Evolutionary conservation across 805 yeast species (phyloP).

Genomic region (Yamadazyma nakazawae): DNA sequence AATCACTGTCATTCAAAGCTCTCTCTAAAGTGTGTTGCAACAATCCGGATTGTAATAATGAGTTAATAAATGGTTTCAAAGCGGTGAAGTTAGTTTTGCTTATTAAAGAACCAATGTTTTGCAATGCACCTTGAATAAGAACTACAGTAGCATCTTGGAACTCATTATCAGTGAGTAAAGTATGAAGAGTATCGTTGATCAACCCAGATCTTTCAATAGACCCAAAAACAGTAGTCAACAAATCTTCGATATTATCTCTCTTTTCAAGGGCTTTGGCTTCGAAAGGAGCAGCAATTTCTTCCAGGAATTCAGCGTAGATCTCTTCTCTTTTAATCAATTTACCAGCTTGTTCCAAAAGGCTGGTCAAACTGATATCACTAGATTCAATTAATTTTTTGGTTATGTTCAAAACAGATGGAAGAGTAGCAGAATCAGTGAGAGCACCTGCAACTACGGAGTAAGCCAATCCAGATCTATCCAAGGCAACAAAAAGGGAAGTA

Average conservation of each 20-base stretch:
- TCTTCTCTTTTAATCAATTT: constrained; percentile 10
- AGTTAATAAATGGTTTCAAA: constrained; percentile 18
- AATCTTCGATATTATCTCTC: constrained; percentile 30
- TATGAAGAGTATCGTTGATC: constrained; percentile 21
- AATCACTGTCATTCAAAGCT: constrained; percentile 21
- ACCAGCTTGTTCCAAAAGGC: constrained; percentile 16
- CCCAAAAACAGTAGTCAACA: constrained; percentile 25
- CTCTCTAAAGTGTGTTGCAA: constrained; percentile 20
- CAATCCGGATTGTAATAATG: constrained; percentile 23
- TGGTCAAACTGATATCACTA: constrained; percentile 15
- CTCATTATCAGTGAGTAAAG: constrained; percentile 20
- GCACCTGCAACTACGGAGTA: constrained; percentile 23
- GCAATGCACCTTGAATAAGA: constrained; percentile 22
- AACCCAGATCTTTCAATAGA: constrained; percentile 27
- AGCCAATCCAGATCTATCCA: constrained; percentile 28
- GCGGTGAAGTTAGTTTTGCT: constrained; percentile 17
- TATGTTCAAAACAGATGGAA: constrained; percentile 23
- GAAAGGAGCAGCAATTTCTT: constrained; percentile 5
- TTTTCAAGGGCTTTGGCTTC: constrained; percentile 8
- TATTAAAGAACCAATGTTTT: constrained; percentile 17
- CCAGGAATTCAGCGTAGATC: constrained; percentile 7
- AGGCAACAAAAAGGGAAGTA: constrained; percentile 26
- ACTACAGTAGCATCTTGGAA: constrained; percentile 24
- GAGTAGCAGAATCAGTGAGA: constrained; percentile 19
- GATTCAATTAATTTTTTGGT: constrained; percentile 18